These are phyloP conservation scores for Globisporangium rhizosaccharum DNA, from an alignment of 352 stramenopile species.

Conservation along the genomic window DNA sequence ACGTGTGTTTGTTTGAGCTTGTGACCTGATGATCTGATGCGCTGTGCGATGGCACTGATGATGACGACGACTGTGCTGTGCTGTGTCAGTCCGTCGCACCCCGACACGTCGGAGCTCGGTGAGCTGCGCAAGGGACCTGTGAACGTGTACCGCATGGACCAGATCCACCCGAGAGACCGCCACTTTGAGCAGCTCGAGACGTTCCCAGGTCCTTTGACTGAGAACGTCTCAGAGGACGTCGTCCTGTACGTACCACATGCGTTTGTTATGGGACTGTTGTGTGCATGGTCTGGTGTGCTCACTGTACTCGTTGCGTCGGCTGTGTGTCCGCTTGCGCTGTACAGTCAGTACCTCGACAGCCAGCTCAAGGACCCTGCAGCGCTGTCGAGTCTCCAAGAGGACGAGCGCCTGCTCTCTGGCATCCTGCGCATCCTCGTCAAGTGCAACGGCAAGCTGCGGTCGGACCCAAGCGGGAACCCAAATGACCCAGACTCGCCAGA, in stretches of 20 bases:
- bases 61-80: background rate
- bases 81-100: constrained; percentile 35
- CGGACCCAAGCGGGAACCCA: constrained; percentile 35
- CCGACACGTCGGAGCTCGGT: constrained; percentile 42
- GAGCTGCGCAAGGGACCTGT: constrained; percentile 80
- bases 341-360: constrained; percentile 53
- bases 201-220: constrained; percentile 74
- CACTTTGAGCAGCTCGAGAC: constrained; percentile 62
- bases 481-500: constrained; percentile 59
- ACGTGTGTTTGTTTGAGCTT: constrained; percentile 16
- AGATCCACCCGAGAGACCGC: constrained; percentile 67
- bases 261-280: background rate
- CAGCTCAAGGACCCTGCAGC: constrained; percentile 30
- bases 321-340: background rate
- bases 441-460: constrained; percentile 73
- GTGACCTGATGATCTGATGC: background rate
- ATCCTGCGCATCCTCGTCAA: constrained; percentile 72
- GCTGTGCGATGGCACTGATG: background rate
- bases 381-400: constrained; percentile 38
- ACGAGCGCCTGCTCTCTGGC: constrained; percentile 63
- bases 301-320: background rate
- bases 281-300: background rate
- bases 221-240: constrained; percentile 49
- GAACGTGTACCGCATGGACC: constrained; percentile 73
- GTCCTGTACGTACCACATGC: constrained; percentile 35